Evolutionary conservation across 441 rosid genomes (phyloP), one percentile per base, ranked within the genome.

Genomic region (Pelargonium fulgidum): DNA sequence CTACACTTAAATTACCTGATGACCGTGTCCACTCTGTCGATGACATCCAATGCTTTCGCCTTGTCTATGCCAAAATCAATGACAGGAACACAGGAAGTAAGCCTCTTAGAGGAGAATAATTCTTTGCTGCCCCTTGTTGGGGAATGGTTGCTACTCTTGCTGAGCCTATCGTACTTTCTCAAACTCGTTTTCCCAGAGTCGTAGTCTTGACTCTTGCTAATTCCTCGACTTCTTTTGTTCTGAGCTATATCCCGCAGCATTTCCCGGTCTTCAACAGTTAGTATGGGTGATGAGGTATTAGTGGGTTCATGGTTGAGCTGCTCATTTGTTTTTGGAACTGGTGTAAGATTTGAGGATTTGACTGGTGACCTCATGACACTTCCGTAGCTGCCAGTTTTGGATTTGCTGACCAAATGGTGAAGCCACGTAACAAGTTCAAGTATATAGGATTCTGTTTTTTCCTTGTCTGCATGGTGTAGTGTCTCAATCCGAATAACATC

Each of bases 381-480:
- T 56, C 70, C 64, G 9, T 39, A 50, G 52, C 76, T 78, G 5
- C 70, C 77, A n/a, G 66, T 72, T 80, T 85, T 86, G 10, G 85
- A 79, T 78, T 77, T 73, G 58, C 80, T 79, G 56, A 86, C 84
- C 75, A 88, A 78, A 74, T 82, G 84, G 54, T 88, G 90, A 59
- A 88, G 86, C 91, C 89, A 88, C 65, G 83, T 69, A 3, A 88
- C 73, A 65, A 81, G 83, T 39, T 87, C 93, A 56, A 88, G 91
- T 68, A 88, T 86, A 72, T 80, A 86, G 74, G 80, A 62, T 73
- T 88, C 93, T 39, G 87, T 81, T 78, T 76, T 86, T 59, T 76
- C 86, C 78, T 81, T 88, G 67, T 84, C 83, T 5, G 93, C 93
- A 76, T 88, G 93, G 77, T 88, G 79, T 48, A 88, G 84, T 42